Conservation (phyloP, 176 grass and related monocot species). For the Oryza longistaminata region DNA sequence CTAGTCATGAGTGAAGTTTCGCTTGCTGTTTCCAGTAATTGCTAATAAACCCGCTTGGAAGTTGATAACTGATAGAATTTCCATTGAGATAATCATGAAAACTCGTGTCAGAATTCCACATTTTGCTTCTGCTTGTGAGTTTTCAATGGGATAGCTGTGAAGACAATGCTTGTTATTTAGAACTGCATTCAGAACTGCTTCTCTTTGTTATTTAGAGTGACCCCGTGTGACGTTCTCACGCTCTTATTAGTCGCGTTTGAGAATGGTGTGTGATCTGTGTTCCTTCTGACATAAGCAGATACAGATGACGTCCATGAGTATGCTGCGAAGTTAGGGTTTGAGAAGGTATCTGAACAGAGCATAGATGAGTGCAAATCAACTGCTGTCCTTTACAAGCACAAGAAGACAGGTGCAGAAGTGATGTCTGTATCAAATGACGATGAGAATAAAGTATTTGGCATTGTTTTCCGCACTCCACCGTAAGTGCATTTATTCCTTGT, state of each 20-base stretch:
- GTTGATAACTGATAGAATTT: not conserved
- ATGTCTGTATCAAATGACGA: constrained; percentile 93
- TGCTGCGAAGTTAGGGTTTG: constrained; percentile 76
- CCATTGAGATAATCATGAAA: not conserved
- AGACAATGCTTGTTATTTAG: not conserved
- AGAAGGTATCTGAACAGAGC: constrained; percentile 80
- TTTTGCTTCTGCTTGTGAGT: not conserved
- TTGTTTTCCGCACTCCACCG: constrained; percentile 98
- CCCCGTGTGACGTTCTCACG: not conserved
- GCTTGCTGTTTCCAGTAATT: not conserved
- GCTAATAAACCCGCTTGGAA: not conserved
- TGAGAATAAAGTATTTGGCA: constrained; percentile 96
- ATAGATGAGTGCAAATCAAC: constrained; percentile 95
- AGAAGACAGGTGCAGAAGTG: constrained; percentile 89
- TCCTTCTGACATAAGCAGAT: constrained; percentile 45
- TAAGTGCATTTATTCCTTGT: constrained; percentile 50
- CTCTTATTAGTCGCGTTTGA: not conserved
- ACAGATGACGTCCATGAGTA: constrained; percentile 70
- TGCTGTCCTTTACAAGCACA: constrained; percentile 91
- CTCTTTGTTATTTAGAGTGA: not conserved
- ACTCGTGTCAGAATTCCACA: not conserved
- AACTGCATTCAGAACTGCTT: not conserved
- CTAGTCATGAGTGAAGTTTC: not conserved
- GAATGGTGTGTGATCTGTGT: constrained; percentile 36
- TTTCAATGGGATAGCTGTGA: constrained; percentile 1